Conservation (phyloP, 2,329 filamentous ascomycete species). For the Fusarium pseudocircinatum region DNA sequence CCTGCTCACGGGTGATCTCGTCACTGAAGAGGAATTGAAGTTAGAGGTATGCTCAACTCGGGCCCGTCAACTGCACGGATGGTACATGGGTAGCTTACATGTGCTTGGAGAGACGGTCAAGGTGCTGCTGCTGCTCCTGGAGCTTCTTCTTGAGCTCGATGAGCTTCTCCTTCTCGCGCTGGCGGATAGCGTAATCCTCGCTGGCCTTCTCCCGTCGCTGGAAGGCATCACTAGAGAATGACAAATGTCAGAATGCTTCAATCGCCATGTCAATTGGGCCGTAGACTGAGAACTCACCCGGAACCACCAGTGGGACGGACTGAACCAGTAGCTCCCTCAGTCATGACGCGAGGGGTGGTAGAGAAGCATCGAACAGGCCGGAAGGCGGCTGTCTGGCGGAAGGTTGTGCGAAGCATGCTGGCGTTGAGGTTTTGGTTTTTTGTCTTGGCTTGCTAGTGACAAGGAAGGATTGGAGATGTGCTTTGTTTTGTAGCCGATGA, state of each 20-base stretch:
- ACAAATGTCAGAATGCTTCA: not conserved
- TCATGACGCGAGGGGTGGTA: slow-evolving; percentile 70
- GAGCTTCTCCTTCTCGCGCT: slow-evolving; percentile 93
- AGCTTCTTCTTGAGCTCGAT: slow-evolving; percentile 78
- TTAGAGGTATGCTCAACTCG: slow-evolving; percentile 15
- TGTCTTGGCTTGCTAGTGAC: slow-evolving; percentile 17
- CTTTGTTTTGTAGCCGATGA: slow-evolving; percentile 41
- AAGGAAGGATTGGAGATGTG: slow-evolving; percentile 18
- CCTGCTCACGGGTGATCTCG: slow-evolving; percentile 77
- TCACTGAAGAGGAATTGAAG: slow-evolving; percentile 62
- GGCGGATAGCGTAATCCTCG: slow-evolving; percentile 85
- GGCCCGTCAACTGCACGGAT: not conserved
- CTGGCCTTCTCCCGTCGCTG: slow-evolving; percentile 87
- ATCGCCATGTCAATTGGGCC: slow-evolving; percentile 15
- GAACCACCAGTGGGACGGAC: slow-evolving; percentile 63
- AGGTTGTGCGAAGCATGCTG: slow-evolving; percentile 74
- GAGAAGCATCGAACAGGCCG: slow-evolving; percentile 70
- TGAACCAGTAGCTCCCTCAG: slow-evolving; percentile 75
- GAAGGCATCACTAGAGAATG: slow-evolving; percentile 79
- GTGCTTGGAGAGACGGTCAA: slow-evolving; percentile 85
- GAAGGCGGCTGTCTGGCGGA: slow-evolving; percentile 64
- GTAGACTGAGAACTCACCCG: slow-evolving; percentile 56
- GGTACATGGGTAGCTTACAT: slow-evolving; percentile 67
- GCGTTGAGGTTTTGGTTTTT: slow-evolving; percentile 15
- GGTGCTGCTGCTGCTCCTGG: slow-evolving; percentile 79